Evolutionary conservation across 331 rosid species (phyloP), one percentile per base, ranked within the genome.

Genomic region (Pyracantha coccinea): DNA sequence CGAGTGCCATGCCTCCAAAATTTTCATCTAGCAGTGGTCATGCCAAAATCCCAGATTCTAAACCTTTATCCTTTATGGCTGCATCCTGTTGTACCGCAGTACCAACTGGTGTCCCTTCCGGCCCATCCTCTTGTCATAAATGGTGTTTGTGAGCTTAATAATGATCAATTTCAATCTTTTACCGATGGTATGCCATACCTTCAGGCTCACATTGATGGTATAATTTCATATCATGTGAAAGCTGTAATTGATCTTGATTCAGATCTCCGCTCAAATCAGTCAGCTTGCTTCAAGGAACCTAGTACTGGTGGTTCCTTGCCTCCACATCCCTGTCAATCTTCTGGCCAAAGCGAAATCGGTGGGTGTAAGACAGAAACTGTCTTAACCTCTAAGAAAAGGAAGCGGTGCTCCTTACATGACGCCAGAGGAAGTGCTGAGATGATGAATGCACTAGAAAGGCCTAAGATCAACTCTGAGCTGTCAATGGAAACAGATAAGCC

Each of bases 121-220:
- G 20, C 57, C 53, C 11, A 53, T 19, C 67, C 1, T 41, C 16
- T 50, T 21, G 33, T 77, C 68, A 45, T 65, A 23, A 21, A 27
- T 11, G 50, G 65, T 17, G 78, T n/a, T 73, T 63, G 17, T 72
- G 78, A 82, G 31, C 74, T 67, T 47, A 77, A 72, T 68, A 13
- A 61, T 14, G 66, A 66, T 3, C 73, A 28, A 17, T 59, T 68
- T 4, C 69, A 35, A 38, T 45, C 75, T 76, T 61, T 72, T 15
- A 27, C 14, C 27, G 54, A 62, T 74, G 71, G 76, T 75, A 54
- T 55, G 79, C 73, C 79, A 61, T 55, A 74, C 58, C 10, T 38
- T 63, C 69, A 20, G 61, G 19, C 65, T 57, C 62, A 8, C 53
- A 59, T 45, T 71, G 68, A 3, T 38, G 58, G 35, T 54, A 69